Evolutionary conservation across 306 rosid genomes (phyloP).

Genomic region (Prunus fruticosa): DNA sequence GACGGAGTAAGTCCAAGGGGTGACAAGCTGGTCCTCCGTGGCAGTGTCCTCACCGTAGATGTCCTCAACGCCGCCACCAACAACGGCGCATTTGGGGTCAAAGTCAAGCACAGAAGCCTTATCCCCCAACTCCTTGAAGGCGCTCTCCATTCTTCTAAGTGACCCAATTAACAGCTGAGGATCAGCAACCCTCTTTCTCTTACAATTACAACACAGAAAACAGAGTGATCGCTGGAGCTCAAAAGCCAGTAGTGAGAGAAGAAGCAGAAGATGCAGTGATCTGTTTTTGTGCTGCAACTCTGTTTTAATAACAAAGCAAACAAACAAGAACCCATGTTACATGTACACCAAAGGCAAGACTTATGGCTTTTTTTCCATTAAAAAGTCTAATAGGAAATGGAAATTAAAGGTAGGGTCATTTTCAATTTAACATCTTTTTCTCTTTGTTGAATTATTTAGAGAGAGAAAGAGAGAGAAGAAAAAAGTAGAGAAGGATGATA

Average conservation of each 20-base stretch:
- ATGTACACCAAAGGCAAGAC: neutral
- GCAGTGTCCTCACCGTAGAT: slow-evolving; percentile 88
- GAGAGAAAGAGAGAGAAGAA: neutral
- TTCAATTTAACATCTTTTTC: neutral
- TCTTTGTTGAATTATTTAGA: neutral
- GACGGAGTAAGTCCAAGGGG: slow-evolving; percentile 92
- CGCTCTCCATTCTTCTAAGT: slow-evolving; percentile 58
- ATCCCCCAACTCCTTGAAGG: slow-evolving; percentile 49
- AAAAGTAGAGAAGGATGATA: neutral
- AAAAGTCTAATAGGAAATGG: slow-evolving; percentile 15
- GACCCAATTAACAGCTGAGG: neutral
- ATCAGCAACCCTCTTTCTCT: neutral
- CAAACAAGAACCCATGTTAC: neutral
- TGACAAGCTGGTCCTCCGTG: slow-evolving; percentile 80
- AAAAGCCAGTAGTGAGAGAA: neutral
- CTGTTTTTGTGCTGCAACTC: neutral
- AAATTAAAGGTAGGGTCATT: slow-evolving; percentile 15
- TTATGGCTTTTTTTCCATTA: neutral
- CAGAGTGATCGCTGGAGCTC: neutral
- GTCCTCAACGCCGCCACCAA: slow-evolving; percentile 82
- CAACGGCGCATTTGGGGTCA: slow-evolving; percentile 63
- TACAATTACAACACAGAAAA: neutral
- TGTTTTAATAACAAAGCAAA: neutral
- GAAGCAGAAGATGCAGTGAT: neutral
- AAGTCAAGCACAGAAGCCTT: slow-evolving; percentile 69